These are phyloP conservation scores for Acmispon strigosus DNA, from an alignment of 306 rosid genomes.

Conservation along the genomic window DNA sequence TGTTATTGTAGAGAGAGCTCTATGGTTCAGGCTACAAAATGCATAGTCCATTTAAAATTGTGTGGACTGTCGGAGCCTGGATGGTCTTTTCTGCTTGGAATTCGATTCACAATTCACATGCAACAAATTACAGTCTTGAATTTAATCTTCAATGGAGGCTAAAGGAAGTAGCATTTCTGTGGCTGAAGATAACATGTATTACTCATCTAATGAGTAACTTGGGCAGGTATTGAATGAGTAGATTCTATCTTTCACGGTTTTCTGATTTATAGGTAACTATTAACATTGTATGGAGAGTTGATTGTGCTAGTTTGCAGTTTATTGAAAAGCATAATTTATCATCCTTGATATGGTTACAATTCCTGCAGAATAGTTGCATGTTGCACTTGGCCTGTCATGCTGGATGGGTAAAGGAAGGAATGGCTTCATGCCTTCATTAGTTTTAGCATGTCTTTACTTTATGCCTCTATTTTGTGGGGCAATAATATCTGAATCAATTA, in stretches of 20 bases:
- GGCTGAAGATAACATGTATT: not conserved
- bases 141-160: not conserved
- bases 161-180: not conserved
- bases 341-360: not conserved
- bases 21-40: not conserved
- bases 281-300: not conserved
- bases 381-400: not conserved
- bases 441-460: not conserved
- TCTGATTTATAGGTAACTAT: not conserved
- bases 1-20: slow-evolving; percentile 4
- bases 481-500: too few species aligned
- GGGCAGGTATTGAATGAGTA: not conserved
- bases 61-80: too few species aligned
- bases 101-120: slow-evolving; percentile 9
- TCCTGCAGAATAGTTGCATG: not conserved
- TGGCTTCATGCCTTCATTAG: not conserved
- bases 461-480: not conserved
- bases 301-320: not conserved
- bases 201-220: not conserved
- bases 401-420: not conserved
- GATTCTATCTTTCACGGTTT: not conserved
- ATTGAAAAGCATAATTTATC: not conserved
- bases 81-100: not conserved
- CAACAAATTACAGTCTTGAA: not conserved
- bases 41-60: not conserved